Evolutionary conservation across 179 eudicot genomes (phyloP).

Genomic region (Vitellaria paradoxa): DNA sequence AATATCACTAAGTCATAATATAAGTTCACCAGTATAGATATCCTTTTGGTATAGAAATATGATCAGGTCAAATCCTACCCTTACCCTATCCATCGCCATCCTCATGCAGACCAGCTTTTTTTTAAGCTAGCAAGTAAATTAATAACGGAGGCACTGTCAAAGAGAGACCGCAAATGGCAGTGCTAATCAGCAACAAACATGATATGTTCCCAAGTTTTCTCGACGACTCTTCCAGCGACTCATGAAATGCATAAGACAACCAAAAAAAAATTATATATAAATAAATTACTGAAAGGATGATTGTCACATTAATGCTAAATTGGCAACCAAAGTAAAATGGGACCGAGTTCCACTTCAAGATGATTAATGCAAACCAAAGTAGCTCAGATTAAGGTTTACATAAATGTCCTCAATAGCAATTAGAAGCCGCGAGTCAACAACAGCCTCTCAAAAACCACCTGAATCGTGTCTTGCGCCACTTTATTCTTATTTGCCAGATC

Average conservation of each 20-base stretch:
- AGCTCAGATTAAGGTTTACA: not conserved
- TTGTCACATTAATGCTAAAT: not conserved
- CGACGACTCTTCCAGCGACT: not conserved
- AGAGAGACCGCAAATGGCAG: too few relatives aligned
- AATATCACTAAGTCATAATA: too few relatives aligned
- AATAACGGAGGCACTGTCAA: too few relatives aligned
- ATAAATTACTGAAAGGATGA: not conserved
- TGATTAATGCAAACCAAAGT: not conserved
- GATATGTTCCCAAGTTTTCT: too few relatives aligned
- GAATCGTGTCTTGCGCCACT: constrained; percentile 6
- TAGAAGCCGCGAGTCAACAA: not conserved
- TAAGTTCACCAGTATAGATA: too few relatives aligned
- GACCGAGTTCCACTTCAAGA: not conserved
- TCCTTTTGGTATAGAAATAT: too few relatives aligned
- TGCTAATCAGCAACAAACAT: too few relatives aligned
- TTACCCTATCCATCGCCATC: too few relatives aligned
- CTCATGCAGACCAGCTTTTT: too few relatives aligned
- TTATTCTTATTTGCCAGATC: not conserved
- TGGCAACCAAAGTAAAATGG: not conserved
- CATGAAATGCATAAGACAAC: not conserved
- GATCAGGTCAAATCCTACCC: too few relatives aligned
- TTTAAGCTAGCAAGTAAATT: too few relatives aligned
- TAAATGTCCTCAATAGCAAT: not conserved
- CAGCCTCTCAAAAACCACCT: not conserved
- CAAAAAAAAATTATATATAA: too few relatives aligned